phyloP scores from a whole-genome alignment of 2,329 filamentous ascomycete species.

The Hymenoscyphus occultus region DNA sequence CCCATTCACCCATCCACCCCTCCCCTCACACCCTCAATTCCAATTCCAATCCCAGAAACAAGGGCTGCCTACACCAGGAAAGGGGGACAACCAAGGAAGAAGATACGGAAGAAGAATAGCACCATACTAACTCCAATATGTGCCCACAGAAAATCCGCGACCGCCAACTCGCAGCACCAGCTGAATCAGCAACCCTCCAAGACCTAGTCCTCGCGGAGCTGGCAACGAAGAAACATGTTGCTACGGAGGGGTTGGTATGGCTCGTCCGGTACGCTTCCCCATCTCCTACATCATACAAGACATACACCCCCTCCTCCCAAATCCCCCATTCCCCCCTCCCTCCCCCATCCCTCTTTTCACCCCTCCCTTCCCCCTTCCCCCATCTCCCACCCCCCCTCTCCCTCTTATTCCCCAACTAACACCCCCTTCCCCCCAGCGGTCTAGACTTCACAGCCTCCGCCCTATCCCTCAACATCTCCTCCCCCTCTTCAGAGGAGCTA shows the following conservation, averaged over 20 bases:
- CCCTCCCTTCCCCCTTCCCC: too few relatives aligned
- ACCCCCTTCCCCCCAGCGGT: conserved; percentile 53
- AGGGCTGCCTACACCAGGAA: too few relatives aligned
- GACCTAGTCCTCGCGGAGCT: conserved; percentile 82
- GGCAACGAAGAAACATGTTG: conserved; percentile 82
- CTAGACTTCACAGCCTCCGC: conserved; percentile 91
- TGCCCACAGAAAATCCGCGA: conserved; percentile 76
- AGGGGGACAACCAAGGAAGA: too few relatives aligned
- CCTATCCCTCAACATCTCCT: conserved; percentile 71
- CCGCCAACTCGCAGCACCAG: conserved; percentile 73
- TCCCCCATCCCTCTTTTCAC: too few relatives aligned
- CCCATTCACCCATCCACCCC: conserved; percentile 15
- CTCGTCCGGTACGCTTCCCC: conserved; percentile 65
- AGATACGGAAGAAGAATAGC: too few relatives aligned
- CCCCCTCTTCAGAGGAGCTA: conserved; percentile 66
- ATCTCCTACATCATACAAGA: background rate
- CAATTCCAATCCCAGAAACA: conserved; percentile 3
- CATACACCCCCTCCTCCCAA: conserved; percentile 3
- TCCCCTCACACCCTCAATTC: background rate
- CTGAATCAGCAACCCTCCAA: conserved; percentile 80
- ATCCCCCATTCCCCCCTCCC: background rate
- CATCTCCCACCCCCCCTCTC: too few relatives aligned
- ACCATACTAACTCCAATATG: background rate
- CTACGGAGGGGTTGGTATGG: conserved; percentile 90
- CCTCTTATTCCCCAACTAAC: conserved; percentile 11